phyloP scores from a whole-genome alignment of 108 stramenopile genomes.

The Stephanodiscus triporus region DNA sequence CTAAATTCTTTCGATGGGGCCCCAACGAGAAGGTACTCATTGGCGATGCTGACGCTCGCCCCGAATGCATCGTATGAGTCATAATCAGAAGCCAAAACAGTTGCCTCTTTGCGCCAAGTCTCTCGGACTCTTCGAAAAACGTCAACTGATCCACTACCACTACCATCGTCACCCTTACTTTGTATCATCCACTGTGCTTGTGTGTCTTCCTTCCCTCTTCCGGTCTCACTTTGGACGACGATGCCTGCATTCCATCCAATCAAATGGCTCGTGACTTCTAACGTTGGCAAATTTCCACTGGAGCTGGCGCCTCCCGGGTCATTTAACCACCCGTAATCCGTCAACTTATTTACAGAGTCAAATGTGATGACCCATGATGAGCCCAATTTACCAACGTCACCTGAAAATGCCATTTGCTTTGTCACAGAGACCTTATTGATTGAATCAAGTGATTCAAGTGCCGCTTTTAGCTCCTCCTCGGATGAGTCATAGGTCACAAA shows the following conservation, averaged over 20 bases:
- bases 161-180: conserved; percentile 64
- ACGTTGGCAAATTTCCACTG: conserved; percentile 57
- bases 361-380: conserved; percentile 57
- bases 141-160: conserved; percentile 56
- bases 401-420: conserved; percentile 10
- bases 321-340: conserved; percentile 51
- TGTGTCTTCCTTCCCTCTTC: conserved; percentile 41
- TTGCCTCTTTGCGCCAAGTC: conserved; percentile 48
- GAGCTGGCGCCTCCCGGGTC: conserved; percentile 44
- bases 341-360: conserved; percentile 45
- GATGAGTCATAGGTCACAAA: conserved; percentile 48
- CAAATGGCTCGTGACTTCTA: conserved; percentile 52
- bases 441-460: conserved; percentile 51
- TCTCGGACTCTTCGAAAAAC: conserved; percentile 48
- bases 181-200: conserved; percentile 65
- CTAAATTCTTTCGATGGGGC: conserved; percentile 65
- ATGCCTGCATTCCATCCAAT: conserved; percentile 55
- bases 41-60: conserved; percentile 43
- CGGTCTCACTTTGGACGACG: conserved; percentile 40
- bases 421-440: conserved; percentile 56
- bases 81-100: conserved; percentile 58
- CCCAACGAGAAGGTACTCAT: conserved; percentile 57
- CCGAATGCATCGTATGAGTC: conserved; percentile 63
- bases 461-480: conserved; percentile 32
- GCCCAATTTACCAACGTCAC: conserved; percentile 30